Percentiles rank a stretch among this genome's conserved stretches.
phyloP scores from a whole-genome alignment of 176 grass and related monocot species.

The Eleusine indica region DNA sequence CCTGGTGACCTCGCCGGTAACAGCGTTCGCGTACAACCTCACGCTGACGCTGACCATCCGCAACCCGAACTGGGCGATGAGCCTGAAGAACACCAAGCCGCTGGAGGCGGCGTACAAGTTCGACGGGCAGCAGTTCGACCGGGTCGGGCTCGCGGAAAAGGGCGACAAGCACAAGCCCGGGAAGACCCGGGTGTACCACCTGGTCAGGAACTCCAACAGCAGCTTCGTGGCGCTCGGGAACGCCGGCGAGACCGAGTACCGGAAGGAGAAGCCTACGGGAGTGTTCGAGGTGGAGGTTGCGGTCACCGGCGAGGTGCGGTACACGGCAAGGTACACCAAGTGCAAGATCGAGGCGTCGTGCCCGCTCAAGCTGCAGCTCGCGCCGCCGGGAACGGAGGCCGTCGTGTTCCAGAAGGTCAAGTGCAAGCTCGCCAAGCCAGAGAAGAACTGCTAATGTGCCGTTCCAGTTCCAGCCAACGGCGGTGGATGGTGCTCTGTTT shows the following conservation, averaged over 20 bases:
- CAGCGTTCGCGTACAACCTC: constrained; percentile 44
- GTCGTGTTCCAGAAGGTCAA: constrained; percentile 40
- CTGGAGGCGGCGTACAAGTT: constrained; percentile 38
- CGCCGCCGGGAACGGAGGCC: background rate
- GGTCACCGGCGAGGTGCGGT: background rate
- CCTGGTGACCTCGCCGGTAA: background rate
- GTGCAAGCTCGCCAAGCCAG: constrained; percentile 33
- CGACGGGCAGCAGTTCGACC: constrained; percentile 47
- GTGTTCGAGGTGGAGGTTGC: constrained; percentile 39
- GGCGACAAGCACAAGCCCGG: background rate
- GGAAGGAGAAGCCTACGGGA: constrained; percentile 35
- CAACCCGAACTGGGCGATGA: constrained; percentile 47
- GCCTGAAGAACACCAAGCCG: constrained; percentile 29
- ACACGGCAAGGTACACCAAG: constrained; percentile 5
- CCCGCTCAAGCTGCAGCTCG: constrained; percentile 41
- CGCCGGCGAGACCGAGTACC: constrained; percentile 26
- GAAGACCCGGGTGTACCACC: constrained; percentile 34
- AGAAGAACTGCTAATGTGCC: constrained; percentile 39
- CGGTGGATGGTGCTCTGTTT: background rate
- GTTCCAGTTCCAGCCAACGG: background rate
- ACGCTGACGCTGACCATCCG: constrained; percentile 27
- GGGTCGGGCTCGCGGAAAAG: constrained; percentile 15
- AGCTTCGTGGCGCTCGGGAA: background rate
- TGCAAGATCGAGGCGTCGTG: constrained; percentile 37
- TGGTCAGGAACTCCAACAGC: background rate